Conservation (phyloP, 2,329 filamentous ascomycete species). For the Alternaria triticimaculans region DNA sequence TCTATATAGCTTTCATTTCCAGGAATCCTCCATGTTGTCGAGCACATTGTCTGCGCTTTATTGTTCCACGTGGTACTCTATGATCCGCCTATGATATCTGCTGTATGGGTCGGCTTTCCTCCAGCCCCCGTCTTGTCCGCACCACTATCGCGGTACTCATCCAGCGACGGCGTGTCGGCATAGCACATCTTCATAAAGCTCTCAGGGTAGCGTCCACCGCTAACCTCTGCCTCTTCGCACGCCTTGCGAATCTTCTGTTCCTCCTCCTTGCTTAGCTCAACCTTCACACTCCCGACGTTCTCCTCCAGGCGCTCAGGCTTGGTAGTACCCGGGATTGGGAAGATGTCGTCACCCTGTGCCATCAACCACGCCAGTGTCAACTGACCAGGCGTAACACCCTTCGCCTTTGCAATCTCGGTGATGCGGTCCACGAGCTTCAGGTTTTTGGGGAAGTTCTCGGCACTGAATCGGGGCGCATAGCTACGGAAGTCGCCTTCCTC, state of each 20-base stretch:
- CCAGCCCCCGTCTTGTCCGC: not conserved
- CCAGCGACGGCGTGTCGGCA: constrained; percentile 48
- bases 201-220: constrained; percentile 51
- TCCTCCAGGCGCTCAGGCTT: constrained; percentile 39
- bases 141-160: constrained; percentile 3
- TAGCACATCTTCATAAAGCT: constrained; percentile 42
- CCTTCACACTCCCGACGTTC: constrained; percentile 36
- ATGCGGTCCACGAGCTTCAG: constrained; percentile 43
- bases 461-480: constrained; percentile 51
- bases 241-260: constrained; percentile 36
- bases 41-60: not conserved
- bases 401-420: constrained; percentile 47
- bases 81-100: constrained; percentile 6
- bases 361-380: constrained; percentile 57
- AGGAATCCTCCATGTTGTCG: not conserved
- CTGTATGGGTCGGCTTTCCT: constrained; percentile 5
- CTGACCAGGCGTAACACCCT: constrained; percentile 64
- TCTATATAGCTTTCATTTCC: not conserved
- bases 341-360: constrained; percentile 54
- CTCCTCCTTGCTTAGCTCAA: constrained; percentile 39
- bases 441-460: constrained; percentile 50
- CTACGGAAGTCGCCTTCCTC: constrained; percentile 34
- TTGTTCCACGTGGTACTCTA: not conserved
- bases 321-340: constrained; percentile 64
- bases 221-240: constrained; percentile 50